Evolutionary conservation across 441 rosid genomes (phyloP).

Genomic region (Omphalea diandra): DNA sequence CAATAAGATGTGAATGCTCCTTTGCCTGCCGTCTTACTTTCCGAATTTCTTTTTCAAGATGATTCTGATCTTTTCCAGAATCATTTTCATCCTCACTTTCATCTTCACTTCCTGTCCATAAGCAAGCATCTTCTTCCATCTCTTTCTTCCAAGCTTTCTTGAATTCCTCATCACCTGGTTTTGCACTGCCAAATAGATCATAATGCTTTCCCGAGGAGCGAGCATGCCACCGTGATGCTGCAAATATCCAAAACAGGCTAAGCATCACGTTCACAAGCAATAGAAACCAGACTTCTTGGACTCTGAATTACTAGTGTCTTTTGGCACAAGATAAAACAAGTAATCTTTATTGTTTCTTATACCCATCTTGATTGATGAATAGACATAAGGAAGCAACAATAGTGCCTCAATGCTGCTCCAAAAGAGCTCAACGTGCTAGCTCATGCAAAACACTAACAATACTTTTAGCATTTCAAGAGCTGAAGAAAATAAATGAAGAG

Average conservation of each 20-base stretch:
- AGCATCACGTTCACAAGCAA: conserved; percentile 1
- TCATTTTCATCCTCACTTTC: conserved; percentile 53
- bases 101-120: conserved; percentile 90
- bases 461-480: neutral
- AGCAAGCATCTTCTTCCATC: conserved; percentile 56
- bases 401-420: neutral
- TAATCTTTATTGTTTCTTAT: neutral
- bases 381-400: neutral
- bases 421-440: neutral
- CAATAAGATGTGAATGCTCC: conserved; percentile 56
- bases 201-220: conserved; percentile 47
- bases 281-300: neutral
- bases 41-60: conserved; percentile 50
- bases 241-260: conserved; percentile 23
- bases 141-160: conserved; percentile 68
- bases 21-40: conserved; percentile 71
- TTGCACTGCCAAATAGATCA: conserved; percentile 61
- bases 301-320: neutral
- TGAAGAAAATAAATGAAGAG: neutral
- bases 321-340: neutral
- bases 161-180: conserved; percentile 59
- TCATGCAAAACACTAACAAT: neutral
- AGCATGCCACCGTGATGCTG: conserved; percentile 58
- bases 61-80: conserved; percentile 27
- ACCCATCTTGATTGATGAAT: neutral